Evolutionary conservation across 2,329 filamentous ascomycete species (phyloP).

Genomic region (Cordyceps pruinosa): DNA sequence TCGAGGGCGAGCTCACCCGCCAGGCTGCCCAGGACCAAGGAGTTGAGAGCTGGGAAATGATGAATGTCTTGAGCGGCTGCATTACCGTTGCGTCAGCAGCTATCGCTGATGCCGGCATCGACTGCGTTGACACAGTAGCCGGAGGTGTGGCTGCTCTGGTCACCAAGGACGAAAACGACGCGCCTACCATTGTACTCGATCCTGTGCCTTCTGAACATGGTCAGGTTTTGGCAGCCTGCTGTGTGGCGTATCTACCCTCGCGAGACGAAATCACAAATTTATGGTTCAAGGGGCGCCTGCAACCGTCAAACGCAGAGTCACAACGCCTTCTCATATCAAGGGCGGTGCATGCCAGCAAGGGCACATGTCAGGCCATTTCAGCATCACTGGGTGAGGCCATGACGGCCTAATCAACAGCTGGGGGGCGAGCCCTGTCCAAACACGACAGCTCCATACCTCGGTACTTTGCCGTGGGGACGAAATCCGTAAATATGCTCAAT

Average conservation of each 20-base stretch:
- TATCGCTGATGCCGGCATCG: conserved; percentile 88
- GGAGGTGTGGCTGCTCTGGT: conserved; percentile 85
- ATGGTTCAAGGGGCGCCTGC: conserved; percentile 75
- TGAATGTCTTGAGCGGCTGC: conserved; percentile 86
- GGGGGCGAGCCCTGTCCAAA: neutral
- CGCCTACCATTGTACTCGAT: conserved; percentile 60
- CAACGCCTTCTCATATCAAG: conserved; percentile 30
- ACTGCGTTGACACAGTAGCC: conserved; percentile 84
- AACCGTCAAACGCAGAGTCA: conserved; percentile 30
- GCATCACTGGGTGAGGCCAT: conserved; percentile 30
- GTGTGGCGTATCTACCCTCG: conserved; percentile 79
- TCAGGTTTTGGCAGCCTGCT: conserved; percentile 72
- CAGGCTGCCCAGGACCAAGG: conserved; percentile 40
- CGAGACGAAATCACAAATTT: conserved; percentile 90
- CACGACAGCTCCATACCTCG: neutral
- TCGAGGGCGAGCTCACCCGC: conserved; percentile 85
- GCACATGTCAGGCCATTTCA: conserved; percentile 25
- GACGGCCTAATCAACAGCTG: neutral
- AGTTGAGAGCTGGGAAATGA: conserved; percentile 72
- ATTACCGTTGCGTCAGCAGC: conserved; percentile 92
- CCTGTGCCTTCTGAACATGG: conserved; percentile 75
- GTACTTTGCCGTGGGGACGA: neutral
- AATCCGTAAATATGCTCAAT: neutral
- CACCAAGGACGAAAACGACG: conserved; percentile 24
- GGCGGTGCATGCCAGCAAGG: conserved; percentile 37